Evolutionary conservation across 495 filamentous ascomycete species (phyloP).

Genomic region (Penicillium riverlandense): DNA sequence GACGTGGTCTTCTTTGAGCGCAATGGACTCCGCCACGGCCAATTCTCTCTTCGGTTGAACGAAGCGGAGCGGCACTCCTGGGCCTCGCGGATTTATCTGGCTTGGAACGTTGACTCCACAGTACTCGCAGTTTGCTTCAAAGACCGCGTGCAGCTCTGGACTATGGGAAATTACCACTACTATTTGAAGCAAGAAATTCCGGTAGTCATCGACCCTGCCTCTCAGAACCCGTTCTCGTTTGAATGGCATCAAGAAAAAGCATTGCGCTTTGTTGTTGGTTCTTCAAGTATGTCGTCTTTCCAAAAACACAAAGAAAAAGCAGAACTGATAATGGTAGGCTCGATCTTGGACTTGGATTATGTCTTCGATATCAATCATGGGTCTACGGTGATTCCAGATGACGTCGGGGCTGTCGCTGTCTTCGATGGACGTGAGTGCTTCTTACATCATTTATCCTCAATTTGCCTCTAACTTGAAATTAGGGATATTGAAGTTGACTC

Average conservation of each 20-base stretch:
- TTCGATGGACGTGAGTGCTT: slow-evolving; percentile 65
- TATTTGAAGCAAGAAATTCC: slow-evolving; percentile 92
- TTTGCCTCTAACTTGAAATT: slow-evolving; percentile 2
- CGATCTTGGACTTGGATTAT: slow-evolving; percentile 60
- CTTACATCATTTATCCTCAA: background rate
- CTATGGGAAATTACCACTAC: slow-evolving; percentile 94
- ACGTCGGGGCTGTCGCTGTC: slow-evolving; percentile 78
- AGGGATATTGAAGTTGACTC: slow-evolving; percentile 73
- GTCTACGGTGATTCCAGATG: slow-evolving; percentile 61
- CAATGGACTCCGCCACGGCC: slow-evolving; percentile 89
- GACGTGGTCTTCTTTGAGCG: slow-evolving; percentile 94
- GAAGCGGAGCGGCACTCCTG: slow-evolving; percentile 48
- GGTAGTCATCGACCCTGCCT: slow-evolving; percentile 20
- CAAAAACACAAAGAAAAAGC: background rate
- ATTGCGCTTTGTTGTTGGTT: slow-evolving; percentile 52
- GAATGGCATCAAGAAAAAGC: slow-evolving; percentile 84
- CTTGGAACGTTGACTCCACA: slow-evolving; percentile 88
- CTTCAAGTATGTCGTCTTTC: slow-evolving; percentile 24
- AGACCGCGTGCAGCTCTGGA: slow-evolving; percentile 87
- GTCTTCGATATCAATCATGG: slow-evolving; percentile 59
- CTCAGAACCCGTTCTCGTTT: slow-evolving; percentile 28
- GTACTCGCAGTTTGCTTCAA: slow-evolving; percentile 74
- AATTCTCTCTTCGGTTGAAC: slow-evolving; percentile 70
- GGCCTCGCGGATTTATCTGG: slow-evolving; percentile 53
- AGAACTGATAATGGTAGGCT: slow-evolving; percentile 9